These are phyloP conservation scores for Fusarium austroafricanum DNA, from an alignment of 2,329 filamentous ascomycete species.

Conservation along the genomic window DNA sequence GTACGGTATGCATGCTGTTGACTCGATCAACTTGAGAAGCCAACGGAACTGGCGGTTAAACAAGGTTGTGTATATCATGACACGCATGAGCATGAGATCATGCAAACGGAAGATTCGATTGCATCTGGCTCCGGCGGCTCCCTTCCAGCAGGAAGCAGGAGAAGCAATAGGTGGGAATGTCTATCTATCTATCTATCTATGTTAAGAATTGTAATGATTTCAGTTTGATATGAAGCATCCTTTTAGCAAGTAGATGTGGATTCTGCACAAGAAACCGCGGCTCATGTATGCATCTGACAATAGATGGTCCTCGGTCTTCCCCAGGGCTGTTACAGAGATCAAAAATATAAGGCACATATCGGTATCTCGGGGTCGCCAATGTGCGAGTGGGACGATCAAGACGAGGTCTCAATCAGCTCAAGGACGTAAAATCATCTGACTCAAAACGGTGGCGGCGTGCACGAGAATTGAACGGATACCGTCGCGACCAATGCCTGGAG, in stretches of 20 bases:
- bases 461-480: constrained; percentile 24
- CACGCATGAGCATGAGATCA: constrained; percentile 39
- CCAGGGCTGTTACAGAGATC: neutral
- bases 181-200: no score
- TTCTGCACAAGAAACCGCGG: neutral
- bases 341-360: neutral
- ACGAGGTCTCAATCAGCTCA: constrained; percentile 3
- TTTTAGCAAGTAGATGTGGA: neutral
- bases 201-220: neutral
- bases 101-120: constrained; percentile 24
- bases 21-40: constrained; percentile 15
- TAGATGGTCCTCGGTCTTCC: neutral
- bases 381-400: constrained; percentile 17
- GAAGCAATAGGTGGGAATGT: no score
- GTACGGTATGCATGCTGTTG: neutral
- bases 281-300: neutral
- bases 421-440: constrained; percentile 33
- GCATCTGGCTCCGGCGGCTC: neutral
- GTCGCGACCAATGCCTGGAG: constrained; percentile 19
- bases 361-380: constrained; percentile 17
- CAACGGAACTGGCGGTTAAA: constrained; percentile 17
- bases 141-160: neutral
- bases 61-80: constrained; percentile 28
- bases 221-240: neutral
- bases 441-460: constrained; percentile 27